A percentile compares a stretch with the other conserved stretches of the same genome.
Evolutionary conservation across 106 monocot species (phyloP).

Genomic region (Dendrobium huoshanense): DNA sequence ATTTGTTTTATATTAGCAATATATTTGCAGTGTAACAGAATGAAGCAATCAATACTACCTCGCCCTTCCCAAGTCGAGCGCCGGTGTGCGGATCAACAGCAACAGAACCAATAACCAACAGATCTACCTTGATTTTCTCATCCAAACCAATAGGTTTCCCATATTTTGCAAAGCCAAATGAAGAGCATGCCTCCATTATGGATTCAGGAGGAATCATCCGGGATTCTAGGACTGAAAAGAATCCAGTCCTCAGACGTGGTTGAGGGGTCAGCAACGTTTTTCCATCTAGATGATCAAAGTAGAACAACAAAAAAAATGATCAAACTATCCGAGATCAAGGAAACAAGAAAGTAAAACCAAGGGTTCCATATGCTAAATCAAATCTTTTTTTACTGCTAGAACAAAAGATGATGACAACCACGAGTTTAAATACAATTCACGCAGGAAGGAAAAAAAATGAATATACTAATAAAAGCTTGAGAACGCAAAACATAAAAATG

Average conservation of each 20-base stretch:
- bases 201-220: slow-evolving; percentile 35
- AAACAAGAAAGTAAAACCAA: no score
- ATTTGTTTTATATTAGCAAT: background rate
- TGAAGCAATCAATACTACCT: slow-evolving; percentile 40
- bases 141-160: slow-evolving; percentile 69
- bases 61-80: slow-evolving; percentile 90
- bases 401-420: background rate
- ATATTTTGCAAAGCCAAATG: slow-evolving; percentile 83
- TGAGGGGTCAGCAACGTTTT: slow-evolving; percentile 91
- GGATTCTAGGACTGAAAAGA: slow-evolving; percentile 76
- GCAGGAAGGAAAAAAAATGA: background rate
- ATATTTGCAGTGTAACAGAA: background rate
- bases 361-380: background rate
- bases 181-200: slow-evolving; percentile 76
- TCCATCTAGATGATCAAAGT: slow-evolving; percentile 34
- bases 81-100: slow-evolving; percentile 87
- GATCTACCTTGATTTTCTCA: slow-evolving; percentile 79
- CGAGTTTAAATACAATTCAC: background rate
- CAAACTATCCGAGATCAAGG: no score
- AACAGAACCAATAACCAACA: slow-evolving; percentile 90
- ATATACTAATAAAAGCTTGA: background rate
- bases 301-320: background rate
- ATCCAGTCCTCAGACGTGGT: slow-evolving; percentile 82
- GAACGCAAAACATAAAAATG: background rate
- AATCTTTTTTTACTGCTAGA: background rate